Percentiles rank a stretch among this genome's conserved stretches.
phyloP scores from a whole-genome alignment of 371 early-diverging fungal species.

The Apophysomyces ossiformis region DNA sequence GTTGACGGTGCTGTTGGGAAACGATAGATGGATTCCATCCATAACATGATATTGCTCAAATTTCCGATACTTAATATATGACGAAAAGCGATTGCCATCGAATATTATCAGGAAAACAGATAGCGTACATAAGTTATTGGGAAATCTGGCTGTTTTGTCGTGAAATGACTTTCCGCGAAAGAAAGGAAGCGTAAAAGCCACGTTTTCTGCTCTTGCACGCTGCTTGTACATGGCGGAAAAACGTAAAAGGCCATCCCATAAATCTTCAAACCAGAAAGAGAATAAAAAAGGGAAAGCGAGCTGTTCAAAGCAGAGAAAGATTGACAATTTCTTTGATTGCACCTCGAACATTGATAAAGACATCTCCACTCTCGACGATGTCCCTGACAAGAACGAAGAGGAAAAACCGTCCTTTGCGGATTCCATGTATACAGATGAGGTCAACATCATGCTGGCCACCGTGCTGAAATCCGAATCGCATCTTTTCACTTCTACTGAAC shows the following conservation, averaged over 20 bases:
- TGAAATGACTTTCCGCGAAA: background rate
- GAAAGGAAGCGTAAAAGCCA: background rate
- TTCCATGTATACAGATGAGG: conserved; percentile 61
- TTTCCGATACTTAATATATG: too few relatives aligned
- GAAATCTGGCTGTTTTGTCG: too few relatives aligned
- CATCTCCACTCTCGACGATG: background rate
- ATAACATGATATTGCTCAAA: too few relatives aligned
- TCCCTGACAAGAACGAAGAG: background rate
- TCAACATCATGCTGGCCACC: conserved; percentile 58
- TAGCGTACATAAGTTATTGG: background rate
- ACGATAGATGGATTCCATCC: too few relatives aligned
- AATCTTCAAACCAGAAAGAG: background rate
- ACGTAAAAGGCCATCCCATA: background rate
- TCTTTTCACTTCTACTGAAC: conserved; percentile 58
- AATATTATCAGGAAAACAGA: too few relatives aligned
- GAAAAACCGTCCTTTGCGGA: conserved; percentile 15
- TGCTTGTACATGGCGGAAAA: background rate
- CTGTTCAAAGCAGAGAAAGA: background rate
- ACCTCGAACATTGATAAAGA: background rate
- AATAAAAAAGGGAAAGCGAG: background rate
- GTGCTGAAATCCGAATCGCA: conserved; percentile 58
- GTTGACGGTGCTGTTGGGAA: too few relatives aligned
- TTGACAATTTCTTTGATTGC: background rate
- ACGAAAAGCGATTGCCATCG: too few relatives aligned
- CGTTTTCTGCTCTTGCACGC: background rate